A percentile compares a stretch with the other conserved stretches of the same genome.
Conservation (phyloP, 2,329 filamentous ascomycete genomes). For the Chaetothyriales sp. region DNA sequence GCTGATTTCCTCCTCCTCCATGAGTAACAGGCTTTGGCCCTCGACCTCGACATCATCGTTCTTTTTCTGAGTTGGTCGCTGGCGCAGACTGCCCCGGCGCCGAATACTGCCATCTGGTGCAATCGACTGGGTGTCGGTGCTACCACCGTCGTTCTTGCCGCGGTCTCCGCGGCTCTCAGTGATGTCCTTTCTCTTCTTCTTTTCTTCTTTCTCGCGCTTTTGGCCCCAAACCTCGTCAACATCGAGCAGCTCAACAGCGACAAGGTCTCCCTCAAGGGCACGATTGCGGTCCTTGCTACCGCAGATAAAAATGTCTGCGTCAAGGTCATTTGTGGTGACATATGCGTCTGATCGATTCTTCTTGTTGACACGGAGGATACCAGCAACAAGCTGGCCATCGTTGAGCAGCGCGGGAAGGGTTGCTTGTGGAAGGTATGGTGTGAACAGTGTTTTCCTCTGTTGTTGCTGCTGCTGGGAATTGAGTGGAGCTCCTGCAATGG, state of each 20-base stretch:
- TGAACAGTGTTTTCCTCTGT: slow-evolving; percentile 96
- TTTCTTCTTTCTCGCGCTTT: slow-evolving; percentile 98
- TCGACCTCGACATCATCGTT: slow-evolving; percentile 99
- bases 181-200: slow-evolving; percentile 99
- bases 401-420: slow-evolving; percentile 77
- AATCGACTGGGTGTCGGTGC: slow-evolving; percentile 46
- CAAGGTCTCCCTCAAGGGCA: slow-evolving; percentile 86
- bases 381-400: slow-evolving; percentile 87
- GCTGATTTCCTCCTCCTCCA: slow-evolving; percentile 97
- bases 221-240: slow-evolving; percentile 98
- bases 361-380: slow-evolving; percentile 96
- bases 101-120: slow-evolving; percentile 70
- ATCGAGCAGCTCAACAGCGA: slow-evolving; percentile 88
- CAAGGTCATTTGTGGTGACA: slow-evolving; percentile 83
- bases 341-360: slow-evolving; percentile 99
- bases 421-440: slow-evolving; percentile 89
- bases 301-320: slow-evolving; percentile 98
- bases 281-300: slow-evolving; percentile 98
- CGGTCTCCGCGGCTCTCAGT: slow-evolving; percentile 74
- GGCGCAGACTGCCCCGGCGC: slow-evolving; percentile 82
- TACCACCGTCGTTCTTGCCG: slow-evolving; percentile 43
- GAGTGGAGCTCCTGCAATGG: slow-evolving; percentile 58
- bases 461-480: slow-evolving; percentile 60
- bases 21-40: slow-evolving; percentile 86
- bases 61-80: slow-evolving; percentile 98